Conservation (phyloP, 1,284 basidiomycete genomes). For the Anthracocystis walkeri region DNA sequence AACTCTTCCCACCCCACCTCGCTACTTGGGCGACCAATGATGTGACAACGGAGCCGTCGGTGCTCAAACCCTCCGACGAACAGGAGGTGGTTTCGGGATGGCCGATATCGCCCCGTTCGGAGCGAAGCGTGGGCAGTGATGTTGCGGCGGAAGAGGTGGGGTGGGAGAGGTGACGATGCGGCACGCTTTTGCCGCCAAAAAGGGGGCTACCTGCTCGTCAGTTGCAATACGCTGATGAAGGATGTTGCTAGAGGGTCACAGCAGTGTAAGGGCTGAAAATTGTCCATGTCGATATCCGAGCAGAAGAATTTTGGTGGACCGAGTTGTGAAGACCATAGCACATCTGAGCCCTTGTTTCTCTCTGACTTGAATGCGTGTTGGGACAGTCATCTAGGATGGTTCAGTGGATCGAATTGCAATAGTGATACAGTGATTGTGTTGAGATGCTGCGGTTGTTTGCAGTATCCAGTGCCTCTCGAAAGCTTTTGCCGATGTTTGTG, state of each 20-base stretch:
- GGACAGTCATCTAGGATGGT: neutral
- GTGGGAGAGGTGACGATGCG: too few species aligned
- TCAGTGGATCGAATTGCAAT: slow-evolving; percentile 15
- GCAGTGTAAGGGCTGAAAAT: neutral
- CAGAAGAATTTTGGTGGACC: neutral
- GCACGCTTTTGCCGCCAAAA: too few species aligned
- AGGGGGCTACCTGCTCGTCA: neutral
- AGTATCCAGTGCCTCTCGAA: neutral
- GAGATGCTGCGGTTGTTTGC: neutral
- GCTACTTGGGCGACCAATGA: neutral
- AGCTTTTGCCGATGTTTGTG: neutral
- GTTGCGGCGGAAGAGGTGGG: too few species aligned
- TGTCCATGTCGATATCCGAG: neutral
- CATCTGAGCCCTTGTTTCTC: neutral
- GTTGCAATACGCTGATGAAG: neutral
- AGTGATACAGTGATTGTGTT: slow-evolving; percentile 25
- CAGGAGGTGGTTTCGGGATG: too few species aligned
- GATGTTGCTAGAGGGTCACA: neutral
- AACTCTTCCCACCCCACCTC: neutral
- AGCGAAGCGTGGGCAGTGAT: too few species aligned
- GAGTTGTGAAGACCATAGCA: neutral
- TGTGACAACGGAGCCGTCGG: neutral
- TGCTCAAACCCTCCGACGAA: too few species aligned
- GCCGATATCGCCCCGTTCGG: too few species aligned
- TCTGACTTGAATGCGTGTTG: neutral